Conservation (phyloP, 495 filamentous ascomycete species). For the Podospora appendiculata region DNA sequence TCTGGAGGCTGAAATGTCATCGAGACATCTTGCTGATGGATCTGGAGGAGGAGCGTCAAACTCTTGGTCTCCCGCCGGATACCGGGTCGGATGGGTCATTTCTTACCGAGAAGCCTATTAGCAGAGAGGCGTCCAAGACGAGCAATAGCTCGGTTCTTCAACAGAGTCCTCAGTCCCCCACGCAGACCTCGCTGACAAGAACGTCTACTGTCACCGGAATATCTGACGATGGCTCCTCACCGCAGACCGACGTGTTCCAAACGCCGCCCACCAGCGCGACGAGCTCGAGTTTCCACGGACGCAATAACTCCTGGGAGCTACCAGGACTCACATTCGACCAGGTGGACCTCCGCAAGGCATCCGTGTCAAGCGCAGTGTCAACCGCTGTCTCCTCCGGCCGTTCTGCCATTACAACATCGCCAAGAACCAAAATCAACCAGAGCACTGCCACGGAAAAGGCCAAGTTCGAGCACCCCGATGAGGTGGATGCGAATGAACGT, state of each 20-base stretch:
- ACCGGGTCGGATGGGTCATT: slow-evolving; percentile 9
- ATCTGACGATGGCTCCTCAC: slow-evolving; percentile 27
- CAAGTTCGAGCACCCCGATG: slow-evolving; percentile 21
- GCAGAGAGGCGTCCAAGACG: slow-evolving; percentile 20
- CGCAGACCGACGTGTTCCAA: slow-evolving; percentile 33
- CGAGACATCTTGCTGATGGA: slow-evolving; percentile 80
- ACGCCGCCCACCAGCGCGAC: slow-evolving; percentile 39
- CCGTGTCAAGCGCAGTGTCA: slow-evolving; percentile 32
- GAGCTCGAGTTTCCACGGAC: slow-evolving; percentile 37
- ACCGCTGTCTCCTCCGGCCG: slow-evolving; percentile 31
- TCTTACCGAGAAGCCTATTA: slow-evolving; percentile 12
- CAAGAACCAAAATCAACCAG: slow-evolving; percentile 15
- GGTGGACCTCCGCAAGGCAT: slow-evolving; percentile 27
- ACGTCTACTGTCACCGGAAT: slow-evolving; percentile 18
- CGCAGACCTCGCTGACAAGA: slow-evolving; percentile 20
- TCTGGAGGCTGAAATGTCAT: slow-evolving; percentile 87
- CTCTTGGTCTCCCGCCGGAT: slow-evolving; percentile 25
- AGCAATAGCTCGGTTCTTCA: slow-evolving; percentile 16
- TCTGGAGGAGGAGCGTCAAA: slow-evolving; percentile 63
- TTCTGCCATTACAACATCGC: slow-evolving; percentile 21
- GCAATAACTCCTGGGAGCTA: slow-evolving; percentile 45
- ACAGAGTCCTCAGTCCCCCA: slow-evolving; percentile 24
- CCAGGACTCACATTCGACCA: slow-evolving; percentile 38
- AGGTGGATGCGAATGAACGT: slow-evolving; percentile 41
- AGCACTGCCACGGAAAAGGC: slow-evolving; percentile 12